phyloP scores from a whole-genome alignment of 805 yeast species.

The Candida ponderosae region DNA sequence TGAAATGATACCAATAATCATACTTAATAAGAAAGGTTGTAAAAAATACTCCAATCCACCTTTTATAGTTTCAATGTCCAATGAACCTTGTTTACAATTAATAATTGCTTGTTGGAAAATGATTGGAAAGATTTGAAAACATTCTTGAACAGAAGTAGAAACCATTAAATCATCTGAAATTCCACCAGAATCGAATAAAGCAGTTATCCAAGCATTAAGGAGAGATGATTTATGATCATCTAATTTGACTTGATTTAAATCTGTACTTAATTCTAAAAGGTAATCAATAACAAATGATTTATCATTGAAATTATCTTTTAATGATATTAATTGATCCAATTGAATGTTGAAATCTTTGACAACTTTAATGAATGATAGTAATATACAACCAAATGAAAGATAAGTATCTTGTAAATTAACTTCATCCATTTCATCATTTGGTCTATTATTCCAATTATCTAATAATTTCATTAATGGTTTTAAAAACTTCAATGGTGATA shows the following conservation, averaged over 20 bases:
- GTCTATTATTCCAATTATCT: constrained; percentile 32
- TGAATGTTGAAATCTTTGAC: constrained; percentile 29
- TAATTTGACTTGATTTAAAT: constrained; percentile 17
- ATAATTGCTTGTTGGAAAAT: constrained; percentile 65
- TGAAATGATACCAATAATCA: constrained; percentile 44
- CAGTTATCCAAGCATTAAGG: constrained; percentile 69
- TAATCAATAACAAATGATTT: constrained; percentile 25
- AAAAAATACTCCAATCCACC: constrained; percentile 84
- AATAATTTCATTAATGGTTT: constrained; percentile 41
- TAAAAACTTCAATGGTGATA: constrained; percentile 35
- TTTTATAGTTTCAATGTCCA: constrained; percentile 51
- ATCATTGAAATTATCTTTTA: constrained; percentile 8
- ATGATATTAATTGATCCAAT: constrained; percentile 18
- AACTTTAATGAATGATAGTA: constrained; percentile 38
- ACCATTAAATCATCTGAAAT: constrained; percentile 77
- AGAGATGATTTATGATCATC: constrained; percentile 21
- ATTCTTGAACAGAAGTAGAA: constrained; percentile 56
- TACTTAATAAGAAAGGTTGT: constrained; percentile 65
- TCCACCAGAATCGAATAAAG: constrained; percentile 77
- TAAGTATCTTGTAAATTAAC: constrained; percentile 58
- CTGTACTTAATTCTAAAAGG: constrained; percentile 19
- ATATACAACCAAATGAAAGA: constrained; percentile 57
- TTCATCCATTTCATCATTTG: constrained; percentile 16
- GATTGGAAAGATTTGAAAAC: constrained; percentile 61
- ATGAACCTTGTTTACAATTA: constrained; percentile 46